Evolutionary conservation across 2,329 filamentous ascomycete genomes (phyloP).

Genomic region (Gremmenia infestans): DNA sequence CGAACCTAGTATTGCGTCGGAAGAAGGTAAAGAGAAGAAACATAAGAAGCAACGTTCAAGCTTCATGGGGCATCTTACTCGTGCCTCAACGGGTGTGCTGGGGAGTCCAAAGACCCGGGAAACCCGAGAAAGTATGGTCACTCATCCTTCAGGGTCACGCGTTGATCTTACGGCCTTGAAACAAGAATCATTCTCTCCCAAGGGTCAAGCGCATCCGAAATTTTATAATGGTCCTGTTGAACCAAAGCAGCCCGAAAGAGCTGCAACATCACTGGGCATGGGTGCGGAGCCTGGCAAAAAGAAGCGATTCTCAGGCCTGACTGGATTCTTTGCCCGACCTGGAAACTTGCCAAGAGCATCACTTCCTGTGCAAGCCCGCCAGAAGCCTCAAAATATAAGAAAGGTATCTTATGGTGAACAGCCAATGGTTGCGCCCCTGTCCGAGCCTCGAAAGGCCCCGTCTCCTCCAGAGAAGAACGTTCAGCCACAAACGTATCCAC

Average conservation of each 20-base stretch:
- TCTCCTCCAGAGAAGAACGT: background rate
- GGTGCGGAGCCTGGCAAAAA: slow-evolving; percentile 31
- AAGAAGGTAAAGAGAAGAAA: slow-evolving; percentile 34
- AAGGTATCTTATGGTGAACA: slow-evolving; percentile 12
- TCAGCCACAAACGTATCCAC: background rate
- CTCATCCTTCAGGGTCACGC: slow-evolving; percentile 27
- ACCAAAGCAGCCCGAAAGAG: slow-evolving; percentile 24
- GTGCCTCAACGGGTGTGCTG: slow-evolving; percentile 18
- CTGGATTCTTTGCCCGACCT: slow-evolving; percentile 23
- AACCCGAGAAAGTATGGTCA: slow-evolving; percentile 30
- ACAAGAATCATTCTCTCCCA: slow-evolving; percentile 9
- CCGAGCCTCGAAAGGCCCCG: background rate
- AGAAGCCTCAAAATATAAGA: slow-evolving; percentile 10
- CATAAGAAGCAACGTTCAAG: slow-evolving; percentile 35
- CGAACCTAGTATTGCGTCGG: slow-evolving; percentile 37
- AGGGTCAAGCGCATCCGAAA: slow-evolving; percentile 38
- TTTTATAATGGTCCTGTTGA: slow-evolving; percentile 25
- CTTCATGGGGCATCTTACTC: slow-evolving; percentile 33
- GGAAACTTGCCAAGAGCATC: slow-evolving; percentile 5
- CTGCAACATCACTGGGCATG: slow-evolving; percentile 15
- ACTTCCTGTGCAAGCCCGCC: background rate
- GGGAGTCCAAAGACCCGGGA: slow-evolving; percentile 30
- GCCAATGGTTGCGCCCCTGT: slow-evolving; percentile 11
- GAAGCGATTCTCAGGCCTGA: slow-evolving; percentile 41
- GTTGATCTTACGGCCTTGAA: slow-evolving; percentile 23